phyloP scores from a whole-genome alignment of 108 stramenopile species.

The Seminavis robusta region DNA sequence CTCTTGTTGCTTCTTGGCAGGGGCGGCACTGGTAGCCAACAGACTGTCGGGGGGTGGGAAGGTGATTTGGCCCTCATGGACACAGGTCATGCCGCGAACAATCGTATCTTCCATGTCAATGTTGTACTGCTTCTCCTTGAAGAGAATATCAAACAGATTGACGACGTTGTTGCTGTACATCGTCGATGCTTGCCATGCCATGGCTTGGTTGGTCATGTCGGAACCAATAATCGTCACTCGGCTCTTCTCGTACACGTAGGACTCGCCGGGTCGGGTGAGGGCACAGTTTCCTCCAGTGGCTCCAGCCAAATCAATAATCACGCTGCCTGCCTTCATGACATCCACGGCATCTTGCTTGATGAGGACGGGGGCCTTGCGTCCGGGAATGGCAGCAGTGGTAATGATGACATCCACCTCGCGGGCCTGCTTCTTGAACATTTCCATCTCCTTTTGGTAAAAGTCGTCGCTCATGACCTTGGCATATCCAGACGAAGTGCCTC shows the following conservation, averaged over 20 bases:
- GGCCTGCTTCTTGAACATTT: constrained; percentile 69
- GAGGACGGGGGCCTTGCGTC: constrained; percentile 73
- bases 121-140: constrained; percentile 31
- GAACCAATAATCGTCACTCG: constrained; percentile 83
- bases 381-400: constrained; percentile 90
- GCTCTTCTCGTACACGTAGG: constrained; percentile 46
- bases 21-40: constrained; percentile 29
- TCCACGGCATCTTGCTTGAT: constrained; percentile 84
- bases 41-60: constrained; percentile 73
- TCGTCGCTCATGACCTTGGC: constrained; percentile 89
- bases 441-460: constrained; percentile 67
- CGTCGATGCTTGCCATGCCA: constrained; percentile 75
- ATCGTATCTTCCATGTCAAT: constrained; percentile 72
- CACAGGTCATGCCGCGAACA: constrained; percentile 60
- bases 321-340: constrained; percentile 68
- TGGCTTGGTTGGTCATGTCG: constrained; percentile 61
- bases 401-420: constrained; percentile 79
- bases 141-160: constrained; percentile 72
- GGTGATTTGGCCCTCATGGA: constrained; percentile 38
- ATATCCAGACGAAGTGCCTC: constrained; percentile 68
- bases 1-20: not conserved
- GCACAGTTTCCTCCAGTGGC: constrained; percentile 88
- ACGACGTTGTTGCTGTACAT: constrained; percentile 88
- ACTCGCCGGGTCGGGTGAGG: constrained; percentile 59
- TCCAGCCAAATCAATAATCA: constrained; percentile 89